These are phyloP conservation scores for Cryphonectria radicalis DNA, from an alignment of 2,329 filamentous ascomycete species.

Conservation along the genomic window DNA sequence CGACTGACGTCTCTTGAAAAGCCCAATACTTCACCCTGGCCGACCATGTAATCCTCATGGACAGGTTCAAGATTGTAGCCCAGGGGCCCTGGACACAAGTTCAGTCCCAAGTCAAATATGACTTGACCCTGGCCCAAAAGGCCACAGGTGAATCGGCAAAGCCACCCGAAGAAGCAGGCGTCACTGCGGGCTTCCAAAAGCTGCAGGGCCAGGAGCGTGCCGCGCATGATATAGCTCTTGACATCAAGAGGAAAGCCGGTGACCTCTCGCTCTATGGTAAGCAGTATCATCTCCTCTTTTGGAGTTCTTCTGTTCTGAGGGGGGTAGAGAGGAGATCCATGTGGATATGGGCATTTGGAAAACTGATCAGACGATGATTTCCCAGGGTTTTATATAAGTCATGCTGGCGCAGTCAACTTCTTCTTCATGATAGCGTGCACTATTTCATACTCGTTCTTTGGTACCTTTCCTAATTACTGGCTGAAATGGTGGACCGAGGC, in stretches of 20 bases:
- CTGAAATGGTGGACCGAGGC: conserved; percentile 46
- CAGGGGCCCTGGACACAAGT: conserved; percentile 46
- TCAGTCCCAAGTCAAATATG: conserved; percentile 25
- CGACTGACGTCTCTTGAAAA: conserved; percentile 17
- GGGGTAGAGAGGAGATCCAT: background rate
- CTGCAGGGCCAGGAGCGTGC: conserved; percentile 9
- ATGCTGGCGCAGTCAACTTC: conserved; percentile 38
- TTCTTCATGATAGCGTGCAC: conserved; percentile 35
- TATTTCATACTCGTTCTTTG: conserved; percentile 39
- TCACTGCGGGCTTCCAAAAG: background rate
- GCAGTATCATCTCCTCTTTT: background rate
- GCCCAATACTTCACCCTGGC: conserved; percentile 44
- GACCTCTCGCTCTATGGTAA: conserved; percentile 1
- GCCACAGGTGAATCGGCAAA: background rate
- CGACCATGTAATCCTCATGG: conserved; percentile 48
- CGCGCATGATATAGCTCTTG: conserved; percentile 2
- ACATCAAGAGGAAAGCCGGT: conserved; percentile 3
- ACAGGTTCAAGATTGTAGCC: conserved; percentile 40
- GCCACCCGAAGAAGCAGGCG: background rate
- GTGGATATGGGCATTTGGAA: background rate
- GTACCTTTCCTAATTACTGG: conserved; percentile 45
- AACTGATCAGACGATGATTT: conserved; percentile 39
- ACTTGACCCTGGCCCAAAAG: background rate
- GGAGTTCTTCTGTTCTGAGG: conserved; percentile 27
- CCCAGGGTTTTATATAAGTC: conserved; percentile 43